phyloP scores from a whole-genome alignment of 2,329 filamentous ascomycete species.

The Plenodomus tracheiphilus region DNA sequence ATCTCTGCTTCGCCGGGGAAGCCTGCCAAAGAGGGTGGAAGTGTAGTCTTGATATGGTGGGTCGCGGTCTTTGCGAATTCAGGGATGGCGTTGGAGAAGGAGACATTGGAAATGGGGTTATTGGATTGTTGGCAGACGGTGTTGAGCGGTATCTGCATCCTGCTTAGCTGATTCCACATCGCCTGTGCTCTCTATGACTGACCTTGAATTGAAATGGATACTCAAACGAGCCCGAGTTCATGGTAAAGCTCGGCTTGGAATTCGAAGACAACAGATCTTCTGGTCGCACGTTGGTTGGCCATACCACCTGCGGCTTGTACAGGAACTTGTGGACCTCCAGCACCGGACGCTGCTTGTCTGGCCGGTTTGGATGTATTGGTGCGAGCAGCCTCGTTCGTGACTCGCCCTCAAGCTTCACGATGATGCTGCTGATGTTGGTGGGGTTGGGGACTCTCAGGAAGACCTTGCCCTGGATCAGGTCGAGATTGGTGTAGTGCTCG shows the following conservation, averaged over 20 bases:
- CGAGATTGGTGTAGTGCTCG: conserved; percentile 79
- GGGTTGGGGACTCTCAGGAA: conserved; percentile 49
- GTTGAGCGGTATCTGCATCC: conserved; percentile 63
- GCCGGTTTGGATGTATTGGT: conserved; percentile 48
- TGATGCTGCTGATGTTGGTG: conserved; percentile 58
- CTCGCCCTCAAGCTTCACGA: conserved; percentile 84
- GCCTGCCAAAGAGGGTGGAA: conserved; percentile 87
- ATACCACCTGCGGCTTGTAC: conserved; percentile 74
- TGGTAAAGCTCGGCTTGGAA: conserved; percentile 56
- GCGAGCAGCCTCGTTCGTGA: conserved; percentile 67
- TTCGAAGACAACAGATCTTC: conserved; percentile 44
- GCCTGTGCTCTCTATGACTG: too few relatives aligned
- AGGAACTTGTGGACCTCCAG: conserved; percentile 65
- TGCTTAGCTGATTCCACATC: too few relatives aligned
- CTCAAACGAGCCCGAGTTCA: conserved; percentile 71
- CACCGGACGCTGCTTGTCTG: conserved; percentile 50
- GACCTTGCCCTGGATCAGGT: conserved; percentile 66
- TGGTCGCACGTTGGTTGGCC: conserved; percentile 58
- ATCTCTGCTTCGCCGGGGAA: conserved; percentile 88
- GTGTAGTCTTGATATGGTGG: conserved; percentile 77
- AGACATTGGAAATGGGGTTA: conserved; percentile 48
- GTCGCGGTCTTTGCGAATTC: conserved; percentile 52
- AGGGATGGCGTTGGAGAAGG: conserved; percentile 47
- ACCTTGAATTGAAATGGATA: conserved; percentile 81
- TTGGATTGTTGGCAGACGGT: conserved; percentile 61